These are phyloP conservation scores for Themeda triandra DNA, from an alignment of 176 grass and related monocot species.

Conservation along the genomic window DNA sequence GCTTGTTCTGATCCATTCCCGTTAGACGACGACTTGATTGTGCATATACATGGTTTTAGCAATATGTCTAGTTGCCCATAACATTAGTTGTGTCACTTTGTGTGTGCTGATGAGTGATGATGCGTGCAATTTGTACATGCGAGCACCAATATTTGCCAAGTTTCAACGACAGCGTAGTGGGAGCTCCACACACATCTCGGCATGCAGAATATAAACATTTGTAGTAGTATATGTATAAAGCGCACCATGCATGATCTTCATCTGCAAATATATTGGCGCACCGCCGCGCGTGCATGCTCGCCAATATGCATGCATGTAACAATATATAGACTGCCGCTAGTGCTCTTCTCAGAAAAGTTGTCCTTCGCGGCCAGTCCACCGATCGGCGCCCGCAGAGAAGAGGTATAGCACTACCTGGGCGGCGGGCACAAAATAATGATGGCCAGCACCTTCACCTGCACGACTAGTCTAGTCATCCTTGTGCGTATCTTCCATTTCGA, in stretches of 20 bases:
- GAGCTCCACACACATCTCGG: too few relatives aligned
- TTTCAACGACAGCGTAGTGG: constrained; percentile 8
- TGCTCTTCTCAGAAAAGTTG: not conserved
- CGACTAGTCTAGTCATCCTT: not conserved
- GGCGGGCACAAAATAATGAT: not conserved
- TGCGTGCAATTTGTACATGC: too few relatives aligned
- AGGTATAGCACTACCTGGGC: not conserved
- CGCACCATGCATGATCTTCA: not conserved
- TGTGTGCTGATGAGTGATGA: too few relatives aligned
- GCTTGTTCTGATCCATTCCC: too few relatives aligned
- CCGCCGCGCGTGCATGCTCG: not conserved
- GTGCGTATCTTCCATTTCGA: not conserved
- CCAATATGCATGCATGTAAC: not conserved
- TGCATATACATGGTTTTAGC: too few relatives aligned
- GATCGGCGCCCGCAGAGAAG: not conserved
- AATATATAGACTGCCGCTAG: not conserved
- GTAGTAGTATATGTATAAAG: too few relatives aligned
- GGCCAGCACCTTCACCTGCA: not conserved
- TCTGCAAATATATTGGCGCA: not conserved
- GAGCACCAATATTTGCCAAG: too few relatives aligned
- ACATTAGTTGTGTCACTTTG: too few relatives aligned
- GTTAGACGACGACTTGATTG: too few relatives aligned
- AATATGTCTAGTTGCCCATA: too few relatives aligned
- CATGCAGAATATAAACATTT: too few relatives aligned
- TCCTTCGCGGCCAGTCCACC: not conserved